Base-by-base conservation (phyloP, 179 eudicot genomes). In the Sideroxylon spinosum region DNA sequence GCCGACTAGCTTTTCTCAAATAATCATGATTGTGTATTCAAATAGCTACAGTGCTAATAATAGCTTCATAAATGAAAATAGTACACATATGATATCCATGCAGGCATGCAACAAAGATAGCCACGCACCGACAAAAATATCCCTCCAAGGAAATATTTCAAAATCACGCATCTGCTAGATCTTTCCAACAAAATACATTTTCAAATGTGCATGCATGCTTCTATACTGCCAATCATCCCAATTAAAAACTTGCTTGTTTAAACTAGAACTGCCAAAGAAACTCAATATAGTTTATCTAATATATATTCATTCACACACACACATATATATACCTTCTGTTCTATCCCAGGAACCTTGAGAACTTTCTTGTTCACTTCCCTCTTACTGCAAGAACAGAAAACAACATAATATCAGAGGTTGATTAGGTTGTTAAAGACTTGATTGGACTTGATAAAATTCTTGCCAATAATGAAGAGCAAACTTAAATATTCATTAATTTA, bases 361-460 rank as follows among this genome's bases (percentile, higher is more conserved):
- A 95, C 99, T 85, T 95, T 95, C 85, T 93, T 95, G 81, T 93
- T 95, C 66, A 95, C 99, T 84, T 82, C 98, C 85, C 99, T 92
- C 87, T 92, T 95, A 81, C 99, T 95, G 91, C 89, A 86, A 82
- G 69, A 57, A 66, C 16, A 52, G 56, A 52, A 10, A 52, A 52
- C 16, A 50, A 77, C 26, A 73, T 3, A 13, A 72, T 12, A 22
- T 52, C 68, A 68, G 22, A 5, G 44, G 29, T 52, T 73, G 20
- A 53, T 14, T 53, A 68, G 63, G 22, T 66, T 59, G 53, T 50
- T 48, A 57, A 6, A 46, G 53, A 75, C 67, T 59, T 57, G 59
- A 11, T 2, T 4, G 13, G 23, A 25, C 57, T 29, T 64, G 50
- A 57, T 13, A 55, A 22, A 77, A 17, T 68, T 37, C 11, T 4